phyloP scores from a whole-genome alignment of 495 filamentous ascomycete species.

The Cladorrhinum samala region DNA sequence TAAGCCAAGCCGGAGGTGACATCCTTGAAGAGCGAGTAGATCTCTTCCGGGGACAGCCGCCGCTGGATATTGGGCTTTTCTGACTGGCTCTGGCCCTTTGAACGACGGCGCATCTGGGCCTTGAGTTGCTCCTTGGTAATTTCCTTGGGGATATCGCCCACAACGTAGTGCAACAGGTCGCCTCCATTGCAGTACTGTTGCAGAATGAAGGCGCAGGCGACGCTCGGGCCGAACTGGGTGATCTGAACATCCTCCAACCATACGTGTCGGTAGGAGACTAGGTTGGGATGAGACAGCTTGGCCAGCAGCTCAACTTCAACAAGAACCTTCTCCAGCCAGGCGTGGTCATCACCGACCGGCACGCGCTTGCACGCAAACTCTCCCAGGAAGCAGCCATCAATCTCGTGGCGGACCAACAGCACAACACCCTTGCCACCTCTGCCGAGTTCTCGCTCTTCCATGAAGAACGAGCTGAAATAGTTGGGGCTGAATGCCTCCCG shows the following conservation, averaged over 20 bases:
- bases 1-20: slow-evolving; percentile 88
- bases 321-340: slow-evolving; percentile 90
- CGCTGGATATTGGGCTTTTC: slow-evolving; percentile 50
- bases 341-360: slow-evolving; percentile 89
- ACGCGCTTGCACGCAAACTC: slow-evolving; percentile 96
- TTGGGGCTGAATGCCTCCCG: slow-evolving; percentile 79
- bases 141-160: slow-evolving; percentile 54
- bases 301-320: slow-evolving; percentile 89
- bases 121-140: slow-evolving; percentile 77
- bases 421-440: slow-evolving; percentile 93
- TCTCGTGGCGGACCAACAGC: slow-evolving; percentile 78
- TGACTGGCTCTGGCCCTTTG: slow-evolving; percentile 44
- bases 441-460: slow-evolving; percentile 77
- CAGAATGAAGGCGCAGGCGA: slow-evolving; percentile 92
- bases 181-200: slow-evolving; percentile 96
- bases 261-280: slow-evolving; percentile 95
- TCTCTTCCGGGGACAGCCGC: slow-evolving; percentile 74
- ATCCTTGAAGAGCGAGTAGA: slow-evolving; percentile 94
- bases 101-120: slow-evolving; percentile 72
- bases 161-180: slow-evolving; percentile 81
- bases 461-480: slow-evolving; percentile 89
- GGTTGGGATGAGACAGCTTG: slow-evolving; percentile 83
- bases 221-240: slow-evolving; percentile 79
- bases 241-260: slow-evolving; percentile 90
- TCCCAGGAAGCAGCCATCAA: slow-evolving; percentile 78